Conservation (phyloP, 306 rosid species). For the Carpinus fangiana region DNA sequence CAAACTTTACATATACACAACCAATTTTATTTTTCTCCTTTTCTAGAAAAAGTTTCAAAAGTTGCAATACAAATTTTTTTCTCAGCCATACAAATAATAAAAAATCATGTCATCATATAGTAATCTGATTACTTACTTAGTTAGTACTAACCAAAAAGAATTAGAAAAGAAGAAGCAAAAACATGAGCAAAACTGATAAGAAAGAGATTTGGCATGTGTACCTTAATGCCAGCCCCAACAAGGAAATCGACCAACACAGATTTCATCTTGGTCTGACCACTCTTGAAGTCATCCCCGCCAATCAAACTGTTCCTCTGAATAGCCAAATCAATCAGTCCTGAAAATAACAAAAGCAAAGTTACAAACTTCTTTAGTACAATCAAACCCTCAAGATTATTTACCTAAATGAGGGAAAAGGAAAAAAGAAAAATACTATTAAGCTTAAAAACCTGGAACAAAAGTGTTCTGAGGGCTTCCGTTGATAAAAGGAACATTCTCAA, state of each 20-base stretch:
- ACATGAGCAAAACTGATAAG: not conserved
- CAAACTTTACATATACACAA: not conserved
- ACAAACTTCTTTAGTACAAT: not conserved
- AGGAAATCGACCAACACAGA: slow-evolving; percentile 97
- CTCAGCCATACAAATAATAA: not conserved
- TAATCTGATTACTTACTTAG: not conserved
- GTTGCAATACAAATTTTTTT: not conserved
- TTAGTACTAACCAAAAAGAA: too few species aligned
- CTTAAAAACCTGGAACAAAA: slow-evolving; percentile 77
- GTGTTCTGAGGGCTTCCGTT: slow-evolving; percentile 99
- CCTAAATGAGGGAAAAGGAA: not conserved
- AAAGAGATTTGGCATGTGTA: slow-evolving; percentile 13
- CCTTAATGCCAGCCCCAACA: slow-evolving; percentile 99
- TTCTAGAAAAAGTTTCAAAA: not conserved
- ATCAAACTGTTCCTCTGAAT: slow-evolving; percentile 75
- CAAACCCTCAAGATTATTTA: not conserved
- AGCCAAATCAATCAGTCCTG: slow-evolving; percentile 90
- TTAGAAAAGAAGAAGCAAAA: not conserved
- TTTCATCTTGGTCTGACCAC: slow-evolving; percentile 99
- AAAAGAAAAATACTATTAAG: not conserved
- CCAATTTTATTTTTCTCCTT: not conserved
- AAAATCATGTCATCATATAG: not conserved
- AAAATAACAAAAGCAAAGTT: slow-evolving; percentile 5
- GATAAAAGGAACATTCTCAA: slow-evolving; percentile 85
- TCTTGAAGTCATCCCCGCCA: slow-evolving; percentile 98